Conservation (phyloP, 148 eudicot species). For the Rhododendron henanense region DNA sequence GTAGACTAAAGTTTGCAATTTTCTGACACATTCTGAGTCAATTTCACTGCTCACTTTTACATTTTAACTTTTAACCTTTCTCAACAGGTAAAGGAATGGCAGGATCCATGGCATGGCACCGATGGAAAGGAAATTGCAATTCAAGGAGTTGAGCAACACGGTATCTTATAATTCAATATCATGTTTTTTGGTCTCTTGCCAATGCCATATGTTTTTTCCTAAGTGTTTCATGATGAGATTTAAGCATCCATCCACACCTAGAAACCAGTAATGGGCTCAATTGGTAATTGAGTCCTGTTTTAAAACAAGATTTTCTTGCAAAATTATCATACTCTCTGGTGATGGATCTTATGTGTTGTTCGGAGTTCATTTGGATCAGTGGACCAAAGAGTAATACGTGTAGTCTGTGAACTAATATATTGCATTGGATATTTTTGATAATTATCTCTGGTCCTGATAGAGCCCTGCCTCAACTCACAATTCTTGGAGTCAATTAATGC, state of each 20-base stretch:
- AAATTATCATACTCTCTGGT: neutral
- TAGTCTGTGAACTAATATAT: neutral
- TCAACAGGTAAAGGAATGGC: conserved; percentile 28
- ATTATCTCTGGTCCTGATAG: neutral
- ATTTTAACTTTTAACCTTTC: conserved; percentile 4
- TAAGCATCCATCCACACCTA: neutral
- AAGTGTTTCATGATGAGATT: neutral
- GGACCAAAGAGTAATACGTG: neutral
- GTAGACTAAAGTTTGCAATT: neutral
- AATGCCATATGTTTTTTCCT: neutral
- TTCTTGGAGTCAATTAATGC: neutral
- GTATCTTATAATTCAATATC: neutral
- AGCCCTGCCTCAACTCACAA: neutral
- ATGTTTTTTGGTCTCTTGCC: neutral
- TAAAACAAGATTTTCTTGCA: neutral
- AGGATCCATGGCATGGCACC: conserved; percentile 24
- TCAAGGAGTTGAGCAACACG: conserved; percentile 14
- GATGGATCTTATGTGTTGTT: neutral
- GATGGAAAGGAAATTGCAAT: conserved; percentile 19
- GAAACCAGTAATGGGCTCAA: neutral
- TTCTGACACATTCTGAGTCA: neutral
- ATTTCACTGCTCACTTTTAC: neutral
- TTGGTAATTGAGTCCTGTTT: neutral
- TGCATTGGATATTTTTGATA: neutral
- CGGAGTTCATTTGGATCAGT: neutral